A percentile compares a stretch with the other conserved stretches of the same genome.
Conservation (phyloP, 192 early-diverging fungal genomes). For the Podila horticola region DNA sequence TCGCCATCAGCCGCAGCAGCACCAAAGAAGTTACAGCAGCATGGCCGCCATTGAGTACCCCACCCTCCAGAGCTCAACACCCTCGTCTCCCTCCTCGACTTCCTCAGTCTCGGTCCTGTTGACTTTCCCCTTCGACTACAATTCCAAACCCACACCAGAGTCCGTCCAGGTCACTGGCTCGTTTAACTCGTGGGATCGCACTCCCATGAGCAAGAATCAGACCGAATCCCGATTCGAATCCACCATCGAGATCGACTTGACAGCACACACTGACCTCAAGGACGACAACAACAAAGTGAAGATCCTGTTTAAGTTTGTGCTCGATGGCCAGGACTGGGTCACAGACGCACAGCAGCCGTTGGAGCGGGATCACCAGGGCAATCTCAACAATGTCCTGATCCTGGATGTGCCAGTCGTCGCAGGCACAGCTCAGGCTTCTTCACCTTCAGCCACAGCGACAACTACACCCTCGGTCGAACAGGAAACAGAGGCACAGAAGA, state of each 20-base stretch:
- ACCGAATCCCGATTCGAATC: slow-evolving; percentile 13
- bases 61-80: neutral
- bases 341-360: slow-evolving; percentile 28
- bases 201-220: slow-evolving; percentile 20
- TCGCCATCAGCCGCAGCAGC: neutral
- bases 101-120: slow-evolving; percentile 2
- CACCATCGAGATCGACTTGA: slow-evolving; percentile 9
- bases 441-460: neutral
- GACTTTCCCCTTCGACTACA: neutral
- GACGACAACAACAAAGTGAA: slow-evolving; percentile 10
- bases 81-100: neutral
- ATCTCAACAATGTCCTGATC: slow-evolving; percentile 36
- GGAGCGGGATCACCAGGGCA: slow-evolving; percentile 35
- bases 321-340: slow-evolving; percentile 34
- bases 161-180: slow-evolving; percentile 36
- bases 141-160: slow-evolving; percentile 5
- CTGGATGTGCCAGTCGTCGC: neutral
- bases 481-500: slow-evolving; percentile 25
- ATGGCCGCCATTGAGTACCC: slow-evolving; percentile 30
- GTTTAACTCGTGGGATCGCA: slow-evolving; percentile 38
- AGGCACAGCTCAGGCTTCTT: neutral
- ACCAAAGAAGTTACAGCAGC: neutral
- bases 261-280: neutral
- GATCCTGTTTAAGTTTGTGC: slow-evolving; percentile 48
- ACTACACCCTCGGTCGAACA: neutral